Base-by-base conservation (phyloP, 257 asterid genomes). In the Apocynum venetum region DNA sequence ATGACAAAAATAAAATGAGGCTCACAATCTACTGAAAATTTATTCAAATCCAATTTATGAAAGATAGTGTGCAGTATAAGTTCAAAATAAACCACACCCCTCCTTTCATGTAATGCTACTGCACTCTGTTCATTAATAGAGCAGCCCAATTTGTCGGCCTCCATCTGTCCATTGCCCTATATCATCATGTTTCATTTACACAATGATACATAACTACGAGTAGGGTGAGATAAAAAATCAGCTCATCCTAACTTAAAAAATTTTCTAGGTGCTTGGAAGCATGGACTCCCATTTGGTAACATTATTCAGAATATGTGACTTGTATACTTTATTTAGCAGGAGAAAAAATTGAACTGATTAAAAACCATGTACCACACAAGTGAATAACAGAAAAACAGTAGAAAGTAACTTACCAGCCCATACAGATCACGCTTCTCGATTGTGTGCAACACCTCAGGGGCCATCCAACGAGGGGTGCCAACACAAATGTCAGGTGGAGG, bases 391-490 rank as follows among this genome's bases (percentile, higher is more conserved):
- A 49, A 43, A 1, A 44, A 59, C 7, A 13, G 25, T 38, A 66
- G 31, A 74, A 74, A 69, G 36, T 8, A 46, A 77, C 87, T 80
- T 74, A 89, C 92, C 90, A 89, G 83, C 36, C 92, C 92, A 83
- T 89, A 89, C 57, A 82, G 13, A 56, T 53, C 80, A 55, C 60
- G 79, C 68, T 80, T 77, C 64, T 81, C 81, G 88, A 85, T 83
- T 38, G 91, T 81, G 46, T 63, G 82, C 38, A 86, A 82, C 76
- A 87, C 89, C 83, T 94, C 98, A 64, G 99, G 98, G 75, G 99
- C 97, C 97, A 96, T 96, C 99, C 99, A 96, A 64, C 97, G 86
- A 61, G 97, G 98, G 55, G 99, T 96, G 78, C 99, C 99, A 78
- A 92, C 99, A 83, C 97, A 93, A 63, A 85, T 79, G 86, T 91